A percentile compares a stretch with the other conserved stretches of the same genome.
Conservation (phyloP, 179 eudicot species). For the Drosera spatulata region DNA sequence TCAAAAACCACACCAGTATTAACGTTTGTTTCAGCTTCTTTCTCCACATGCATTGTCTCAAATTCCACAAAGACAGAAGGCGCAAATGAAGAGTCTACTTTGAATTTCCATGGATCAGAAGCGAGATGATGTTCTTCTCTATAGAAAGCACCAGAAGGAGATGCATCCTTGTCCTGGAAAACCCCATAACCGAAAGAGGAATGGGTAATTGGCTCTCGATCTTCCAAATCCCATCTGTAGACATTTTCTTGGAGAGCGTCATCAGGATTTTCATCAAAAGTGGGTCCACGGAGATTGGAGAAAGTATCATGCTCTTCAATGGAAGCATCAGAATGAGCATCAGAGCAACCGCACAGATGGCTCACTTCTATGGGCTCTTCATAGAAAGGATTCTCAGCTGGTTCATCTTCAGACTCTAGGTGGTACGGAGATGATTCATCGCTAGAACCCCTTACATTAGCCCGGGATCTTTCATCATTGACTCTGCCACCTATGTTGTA, state of each 20-base stretch:
- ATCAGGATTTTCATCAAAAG: conserved; percentile 19
- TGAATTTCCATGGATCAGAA: conserved; percentile 9
- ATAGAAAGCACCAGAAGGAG: conserved; percentile 7
- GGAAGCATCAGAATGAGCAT: conserved; percentile 21
- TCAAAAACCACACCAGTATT: conserved; percentile 36
- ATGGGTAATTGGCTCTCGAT: neutral
- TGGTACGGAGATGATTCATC: conserved; percentile 10
- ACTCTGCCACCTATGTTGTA: neutral
- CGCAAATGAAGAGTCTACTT: conserved; percentile 5
- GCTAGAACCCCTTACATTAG: conserved; percentile 7
- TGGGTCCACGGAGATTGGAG: conserved; percentile 15
- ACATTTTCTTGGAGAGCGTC: conserved; percentile 7
- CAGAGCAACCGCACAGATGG: conserved; percentile 16
- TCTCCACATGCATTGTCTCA: conserved; percentile 10
- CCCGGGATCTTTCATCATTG: conserved; percentile 11
- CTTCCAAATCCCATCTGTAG: conserved; percentile 17
- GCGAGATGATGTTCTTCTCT: conserved; percentile 9
- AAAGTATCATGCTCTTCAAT: conserved; percentile 23
- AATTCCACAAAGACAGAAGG: conserved; percentile 16
- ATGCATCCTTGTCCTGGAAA: conserved; percentile 3
- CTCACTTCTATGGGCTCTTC: conserved; percentile 13
- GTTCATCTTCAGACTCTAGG: conserved; percentile 10
- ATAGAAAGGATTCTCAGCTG: conserved; percentile 21
- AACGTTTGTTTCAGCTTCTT: conserved; percentile 14
- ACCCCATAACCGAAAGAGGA: conserved; percentile 4